Base-by-base conservation (phyloP, 441 rosid species). In the Brassica hybrid region DNA sequence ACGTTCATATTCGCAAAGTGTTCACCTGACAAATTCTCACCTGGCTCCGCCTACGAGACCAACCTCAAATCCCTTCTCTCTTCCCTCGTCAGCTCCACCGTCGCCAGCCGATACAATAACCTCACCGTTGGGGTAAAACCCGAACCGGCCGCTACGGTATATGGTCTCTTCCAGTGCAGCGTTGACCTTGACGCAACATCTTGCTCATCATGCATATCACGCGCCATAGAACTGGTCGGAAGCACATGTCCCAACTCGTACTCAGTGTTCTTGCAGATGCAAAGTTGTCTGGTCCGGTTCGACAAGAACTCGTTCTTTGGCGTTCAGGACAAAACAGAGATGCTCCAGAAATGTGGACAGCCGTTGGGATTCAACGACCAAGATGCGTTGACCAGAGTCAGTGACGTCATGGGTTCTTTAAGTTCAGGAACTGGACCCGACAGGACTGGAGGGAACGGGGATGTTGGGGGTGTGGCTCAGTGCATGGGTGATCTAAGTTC, bases 141-240 rank as follows among this genome's bases (percentile, higher is more conserved):
- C 4, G 74, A 75, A 68, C 60, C 65, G 0, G 41, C 52, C 19
- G 79, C 70, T 63, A 83, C 89, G 11, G 56, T 88, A 19, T 84
- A 80, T 80, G 90, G 90, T n/a, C 77, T 88, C 7, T 90, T 70
- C 83, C 94, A 90, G 78, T 90, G 94, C 80, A 89, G 89, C 0
- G 92, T 86, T 0, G 90, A 90, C 86, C 86, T 90, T 32, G 72
- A 45, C 75, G 62, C 69, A 16, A 67, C 70, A 3, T 13, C 83
- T 7, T 90, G 94, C 79, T 78, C 85, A 3, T 78, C 86, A 27
- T 90, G 94, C 72, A 84, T 88, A 27, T 75, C 88, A 27, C 79
- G 60, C 19, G 89, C 90, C 7, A 80, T 86, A 62, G 56, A 75
- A 56, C 87, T 81, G 48, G 72, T 86, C n/a, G 86, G 88, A 34